Conservation (phyloP, 768 basidiomycete genomes). For the Tylopilus felleus region DNA sequence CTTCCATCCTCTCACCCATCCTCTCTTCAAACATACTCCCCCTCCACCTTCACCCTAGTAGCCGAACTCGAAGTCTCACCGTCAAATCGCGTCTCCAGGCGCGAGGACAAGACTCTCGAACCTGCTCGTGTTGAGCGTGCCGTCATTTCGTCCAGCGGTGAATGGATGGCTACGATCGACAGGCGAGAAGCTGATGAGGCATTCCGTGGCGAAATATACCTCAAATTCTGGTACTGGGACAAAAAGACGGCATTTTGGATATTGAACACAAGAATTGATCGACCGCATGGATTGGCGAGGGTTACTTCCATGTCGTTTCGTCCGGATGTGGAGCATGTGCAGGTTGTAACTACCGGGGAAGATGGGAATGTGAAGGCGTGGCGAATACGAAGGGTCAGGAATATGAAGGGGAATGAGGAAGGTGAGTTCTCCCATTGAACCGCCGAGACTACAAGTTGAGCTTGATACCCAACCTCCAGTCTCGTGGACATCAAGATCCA, state of each 20-base stretch:
- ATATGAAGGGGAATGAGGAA: constrained; percentile 48
- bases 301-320: constrained; percentile 72
- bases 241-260: constrained; percentile 56
- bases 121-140: constrained; percentile 71
- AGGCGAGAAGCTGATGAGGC: constrained; percentile 61
- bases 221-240: constrained; percentile 93
- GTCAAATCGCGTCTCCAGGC: constrained; percentile 83
- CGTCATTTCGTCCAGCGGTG: constrained; percentile 61
- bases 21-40: constrained; percentile 89
- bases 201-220: constrained; percentile 65
- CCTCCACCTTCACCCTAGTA: constrained; percentile 61
- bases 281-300: constrained; percentile 69
- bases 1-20: constrained; percentile 94
- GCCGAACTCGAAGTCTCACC: constrained; percentile 92
- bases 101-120: constrained; percentile 73
- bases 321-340: constrained; percentile 38
- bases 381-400: constrained; percentile 52
- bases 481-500: constrained; percentile 80
- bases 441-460: background rate
- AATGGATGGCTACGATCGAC: constrained; percentile 94
- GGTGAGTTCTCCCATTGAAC: constrained; percentile 37
- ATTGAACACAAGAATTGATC: constrained; percentile 86
- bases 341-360: constrained; percentile 70
- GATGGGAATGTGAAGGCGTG: constrained; percentile 81
- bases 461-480: constrained; percentile 15